A percentile compares a stretch with the other conserved stretches of the same genome.
These are phyloP conservation scores for Didymella exigua DNA, from an alignment of 2,329 filamentous ascomycete genomes.

Conservation along the genomic window DNA sequence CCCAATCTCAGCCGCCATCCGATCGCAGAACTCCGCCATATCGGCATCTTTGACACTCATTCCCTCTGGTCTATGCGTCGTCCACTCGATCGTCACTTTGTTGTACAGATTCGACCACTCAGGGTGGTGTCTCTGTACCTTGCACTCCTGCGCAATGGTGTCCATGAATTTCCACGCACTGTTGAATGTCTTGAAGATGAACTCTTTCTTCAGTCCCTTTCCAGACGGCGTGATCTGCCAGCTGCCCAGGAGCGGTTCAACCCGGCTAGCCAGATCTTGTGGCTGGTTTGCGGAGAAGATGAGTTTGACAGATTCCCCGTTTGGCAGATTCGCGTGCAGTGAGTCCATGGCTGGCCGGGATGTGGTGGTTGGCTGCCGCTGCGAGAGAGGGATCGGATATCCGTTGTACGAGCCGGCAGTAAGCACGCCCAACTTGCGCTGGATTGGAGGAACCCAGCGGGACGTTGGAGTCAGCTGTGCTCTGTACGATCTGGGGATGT, in stretches of 20 bases:
- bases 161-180: conserved; percentile 45
- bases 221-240: conserved; percentile 34
- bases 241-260: conserved; percentile 25
- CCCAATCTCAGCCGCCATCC: conserved; percentile 36
- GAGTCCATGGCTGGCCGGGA: neutral
- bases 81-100: conserved; percentile 43
- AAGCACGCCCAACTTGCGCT: neutral
- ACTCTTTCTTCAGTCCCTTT: conserved; percentile 37
- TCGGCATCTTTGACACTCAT: conserved; percentile 44
- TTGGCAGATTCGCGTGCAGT: neutral
- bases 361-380: neutral
- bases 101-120: conserved; percentile 45
- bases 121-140: conserved; percentile 41
- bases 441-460: conserved; percentile 2
- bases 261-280: conserved; percentile 33
- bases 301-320: conserved; percentile 12
- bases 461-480: conserved; percentile 14
- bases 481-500: conserved; percentile 28
- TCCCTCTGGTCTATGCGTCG: conserved; percentile 44
- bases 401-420: conserved; percentile 3
- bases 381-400: conserved; percentile 5
- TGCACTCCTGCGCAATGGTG: conserved; percentile 42
- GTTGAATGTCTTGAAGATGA: conserved; percentile 38
- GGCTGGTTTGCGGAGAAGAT: conserved; percentile 40
- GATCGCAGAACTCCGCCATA: conserved; percentile 47